Conservation (phyloP, 371 early-diverging fungal genomes). For the Mucor ambiguus region DNA sequence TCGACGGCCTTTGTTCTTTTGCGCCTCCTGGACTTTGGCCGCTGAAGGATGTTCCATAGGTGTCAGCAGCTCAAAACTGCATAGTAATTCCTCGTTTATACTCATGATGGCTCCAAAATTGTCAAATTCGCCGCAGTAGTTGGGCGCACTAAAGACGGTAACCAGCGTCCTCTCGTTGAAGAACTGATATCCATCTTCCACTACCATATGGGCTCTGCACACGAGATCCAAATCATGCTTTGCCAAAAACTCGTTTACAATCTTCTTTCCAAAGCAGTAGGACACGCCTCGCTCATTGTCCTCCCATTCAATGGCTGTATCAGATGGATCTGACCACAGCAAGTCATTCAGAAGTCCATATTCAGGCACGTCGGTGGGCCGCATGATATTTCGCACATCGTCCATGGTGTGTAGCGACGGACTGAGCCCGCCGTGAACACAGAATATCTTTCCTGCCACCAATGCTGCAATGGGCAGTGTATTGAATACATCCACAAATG, state of each 20-base stretch:
- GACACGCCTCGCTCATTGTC: conserved; percentile 98
- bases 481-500: conserved; percentile 98
- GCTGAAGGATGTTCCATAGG: conserved; percentile 55
- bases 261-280: conserved; percentile 90
- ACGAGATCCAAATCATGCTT: conserved; percentile 90
- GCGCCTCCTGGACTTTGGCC: conserved; percentile 51
- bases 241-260: conserved; percentile 84
- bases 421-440: conserved; percentile 92
- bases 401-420: conserved; percentile 88
- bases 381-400: conserved; percentile 86
- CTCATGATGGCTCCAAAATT: conserved; percentile 94
- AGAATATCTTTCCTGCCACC: conserved; percentile 96
- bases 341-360: conserved; percentile 83
- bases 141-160: conserved; percentile 95
- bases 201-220: conserved; percentile 94
- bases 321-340: conserved; percentile 90
- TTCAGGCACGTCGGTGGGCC: conserved; percentile 98
- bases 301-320: conserved; percentile 84
- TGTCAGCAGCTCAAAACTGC: conserved; percentile 71
- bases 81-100: conserved; percentile 90
- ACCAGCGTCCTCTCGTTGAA: conserved; percentile 91
- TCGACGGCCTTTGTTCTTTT: conserved; percentile 33
- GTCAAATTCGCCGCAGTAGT: too few species aligned
- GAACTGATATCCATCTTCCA: conserved; percentile 97
- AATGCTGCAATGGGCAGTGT: conserved; percentile 97